These are phyloP conservation scores for Bimuria novae-zelandiae DNA, from an alignment of 2,329 filamentous ascomycete genomes.

Conservation along the genomic window DNA sequence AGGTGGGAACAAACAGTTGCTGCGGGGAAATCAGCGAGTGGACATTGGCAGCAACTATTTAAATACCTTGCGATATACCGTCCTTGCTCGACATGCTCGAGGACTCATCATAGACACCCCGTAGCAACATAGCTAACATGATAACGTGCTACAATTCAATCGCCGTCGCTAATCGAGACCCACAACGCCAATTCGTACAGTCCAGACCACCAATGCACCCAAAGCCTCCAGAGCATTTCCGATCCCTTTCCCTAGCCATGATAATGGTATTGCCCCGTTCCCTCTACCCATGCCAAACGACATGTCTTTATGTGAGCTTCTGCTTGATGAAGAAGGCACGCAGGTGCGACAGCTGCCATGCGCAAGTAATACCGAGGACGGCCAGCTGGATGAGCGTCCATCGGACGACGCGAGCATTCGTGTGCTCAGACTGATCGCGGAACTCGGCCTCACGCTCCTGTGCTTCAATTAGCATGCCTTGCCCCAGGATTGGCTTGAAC, in stretches of 20 bases:
- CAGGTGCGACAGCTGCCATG: constrained; percentile 95
- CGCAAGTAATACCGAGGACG: constrained; percentile 84
- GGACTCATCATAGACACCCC: too few relatives aligned
- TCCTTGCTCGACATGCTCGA: too few relatives aligned
- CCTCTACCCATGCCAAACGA: constrained; percentile 2
- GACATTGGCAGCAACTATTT: too few relatives aligned
- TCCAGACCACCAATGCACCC: constrained; percentile 18
- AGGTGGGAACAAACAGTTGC: too few relatives aligned
- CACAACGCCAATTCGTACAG: constrained; percentile 29
- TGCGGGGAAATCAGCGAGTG: too few relatives aligned
- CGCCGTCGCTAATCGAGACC: constrained; percentile 18
- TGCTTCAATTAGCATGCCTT: constrained; percentile 21
- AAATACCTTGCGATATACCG: too few relatives aligned
- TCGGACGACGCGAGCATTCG: constrained; percentile 87
- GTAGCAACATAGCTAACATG: too few relatives aligned
- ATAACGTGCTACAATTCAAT: constrained; percentile 16
- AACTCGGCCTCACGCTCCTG: constrained; percentile 98
- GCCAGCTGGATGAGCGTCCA: constrained; percentile 92
- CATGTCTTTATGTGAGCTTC: constrained; percentile 80
- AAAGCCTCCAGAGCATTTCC: constrained; percentile 2
- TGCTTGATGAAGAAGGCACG: constrained; percentile 99
- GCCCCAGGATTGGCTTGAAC: too few relatives aligned
- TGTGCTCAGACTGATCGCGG: constrained; percentile 93
- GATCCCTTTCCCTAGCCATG: constrained; percentile 14
- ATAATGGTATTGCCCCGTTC: constrained; percentile 13